These are phyloP conservation scores for Trapa bicornis DNA, from an alignment of 345 rosid genomes.

Conservation along the genomic window DNA sequence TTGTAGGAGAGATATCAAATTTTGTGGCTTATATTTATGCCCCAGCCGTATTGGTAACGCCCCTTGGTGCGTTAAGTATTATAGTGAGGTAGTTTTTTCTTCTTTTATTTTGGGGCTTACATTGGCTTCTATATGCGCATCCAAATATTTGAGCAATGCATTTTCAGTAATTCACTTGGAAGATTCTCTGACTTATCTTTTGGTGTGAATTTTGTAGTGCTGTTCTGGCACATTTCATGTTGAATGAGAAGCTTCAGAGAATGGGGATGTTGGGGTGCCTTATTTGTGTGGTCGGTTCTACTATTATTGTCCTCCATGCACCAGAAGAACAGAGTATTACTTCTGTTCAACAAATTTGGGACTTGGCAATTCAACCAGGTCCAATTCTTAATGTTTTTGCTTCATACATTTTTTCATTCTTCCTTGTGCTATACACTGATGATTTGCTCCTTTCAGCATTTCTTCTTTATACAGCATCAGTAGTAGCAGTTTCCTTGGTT, in stretches of 20 bases:
- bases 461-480: conserved; percentile 56
- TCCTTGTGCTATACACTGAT: not conserved
- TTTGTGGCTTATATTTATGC: conserved; percentile 61
- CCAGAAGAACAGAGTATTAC: conserved; percentile 37
- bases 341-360: conserved; percentile 64
- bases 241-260: conserved; percentile 53
- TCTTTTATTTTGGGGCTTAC: too few species aligned
- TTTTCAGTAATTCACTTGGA: not conserved
- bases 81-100: conserved; percentile 41
- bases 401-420: not conserved
- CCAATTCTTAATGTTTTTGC: not conserved
- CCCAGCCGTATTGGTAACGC: conserved; percentile 73
- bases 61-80: conserved; percentile 68
- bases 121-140: not conserved
- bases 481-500: conserved; percentile 43
- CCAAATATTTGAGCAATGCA: not conserved
- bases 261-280: conserved; percentile 75
- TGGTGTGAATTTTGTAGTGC: conserved; percentile 29
- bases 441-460: conserved; percentile 36
- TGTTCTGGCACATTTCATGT: conserved; percentile 54
- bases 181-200: conserved; percentile 9
- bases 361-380: conserved; percentile 68
- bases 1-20: conserved; percentile 63
- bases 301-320: conserved; percentile 62
- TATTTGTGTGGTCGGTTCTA: conserved; percentile 60